Conservation (phyloP, 129 eudicot genomes). For the Gnaphalium uliginosum region DNA sequence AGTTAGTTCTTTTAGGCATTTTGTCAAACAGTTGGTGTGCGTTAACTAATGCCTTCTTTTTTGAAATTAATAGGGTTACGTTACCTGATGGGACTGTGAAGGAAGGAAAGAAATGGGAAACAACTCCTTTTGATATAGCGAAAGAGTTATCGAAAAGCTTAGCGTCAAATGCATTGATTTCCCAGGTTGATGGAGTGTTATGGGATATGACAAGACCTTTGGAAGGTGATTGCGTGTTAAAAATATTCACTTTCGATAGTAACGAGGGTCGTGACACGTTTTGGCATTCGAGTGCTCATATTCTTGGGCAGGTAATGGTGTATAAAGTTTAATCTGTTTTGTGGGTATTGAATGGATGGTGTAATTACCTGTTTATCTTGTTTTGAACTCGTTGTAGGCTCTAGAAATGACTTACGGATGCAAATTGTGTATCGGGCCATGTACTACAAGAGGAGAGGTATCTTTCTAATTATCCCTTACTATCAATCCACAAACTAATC, state of each 20-base stretch:
- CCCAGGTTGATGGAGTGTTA: conserved; percentile 72
- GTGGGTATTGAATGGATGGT: background rate
- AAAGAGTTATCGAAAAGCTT: conserved; percentile 70
- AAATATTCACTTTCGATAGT: conserved; percentile 59
- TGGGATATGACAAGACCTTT: conserved; percentile 95
- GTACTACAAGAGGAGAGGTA: conserved; percentile 97
- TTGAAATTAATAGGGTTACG: conserved; percentile 46
- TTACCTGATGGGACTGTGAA: conserved; percentile 76
- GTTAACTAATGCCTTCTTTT: background rate
- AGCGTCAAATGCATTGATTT: conserved; percentile 67
- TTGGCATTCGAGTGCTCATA: conserved; percentile 99
- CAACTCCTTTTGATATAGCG: conserved; percentile 79
- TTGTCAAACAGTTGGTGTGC: conserved; percentile 14
- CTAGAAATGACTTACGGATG: conserved; percentile 91
- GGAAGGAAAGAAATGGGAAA: conserved; percentile 82
- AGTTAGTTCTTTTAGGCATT: background rate
- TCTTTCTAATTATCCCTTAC: background rate
- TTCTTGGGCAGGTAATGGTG: conserved; percentile 74
- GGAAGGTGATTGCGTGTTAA: conserved; percentile 74
- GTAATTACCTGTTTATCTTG: conserved; percentile 10
- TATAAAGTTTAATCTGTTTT: background rate
- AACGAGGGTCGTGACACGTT: conserved; percentile 83
- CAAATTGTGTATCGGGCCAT: conserved; percentile 89
- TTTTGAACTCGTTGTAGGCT: conserved; percentile 47
- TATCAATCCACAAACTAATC: too few relatives aligned